Conservation (phyloP, 768 basidiomycete genomes). For the Lentinula guzmanii region DNA sequence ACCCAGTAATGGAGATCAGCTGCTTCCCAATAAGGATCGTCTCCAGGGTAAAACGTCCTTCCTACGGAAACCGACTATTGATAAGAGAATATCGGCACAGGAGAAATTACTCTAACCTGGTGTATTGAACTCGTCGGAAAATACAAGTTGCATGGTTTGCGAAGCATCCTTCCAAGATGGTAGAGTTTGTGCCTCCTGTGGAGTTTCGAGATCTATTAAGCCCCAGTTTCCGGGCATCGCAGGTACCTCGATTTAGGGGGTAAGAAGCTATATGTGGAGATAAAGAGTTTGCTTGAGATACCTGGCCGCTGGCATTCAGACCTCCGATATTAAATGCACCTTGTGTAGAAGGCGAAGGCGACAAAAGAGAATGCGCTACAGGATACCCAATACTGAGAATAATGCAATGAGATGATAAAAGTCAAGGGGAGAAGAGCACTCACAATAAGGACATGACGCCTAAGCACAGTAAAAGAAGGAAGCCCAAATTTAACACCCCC, state of each 20-base stretch:
- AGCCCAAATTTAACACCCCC: conserved; percentile 63
- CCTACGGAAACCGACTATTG: neutral
- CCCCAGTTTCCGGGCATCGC: conserved; percentile 51
- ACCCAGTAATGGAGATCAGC: conserved; percentile 79
- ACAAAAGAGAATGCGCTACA: conserved; percentile 24
- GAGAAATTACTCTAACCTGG: conserved; percentile 74
- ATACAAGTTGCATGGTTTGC: conserved; percentile 49
- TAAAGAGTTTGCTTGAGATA: neutral
- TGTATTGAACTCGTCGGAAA: conserved; percentile 77
- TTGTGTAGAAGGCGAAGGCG: conserved; percentile 19
- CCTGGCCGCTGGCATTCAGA: conserved; percentile 45
- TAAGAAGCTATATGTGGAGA: neutral
- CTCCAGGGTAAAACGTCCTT: neutral
- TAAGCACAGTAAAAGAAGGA: conserved; percentile 36
- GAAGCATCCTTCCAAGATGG: conserved; percentile 6
- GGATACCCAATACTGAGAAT: conserved; percentile 31
- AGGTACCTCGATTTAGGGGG: conserved; percentile 42
- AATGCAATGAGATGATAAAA: neutral
- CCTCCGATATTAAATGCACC: conserved; percentile 44
- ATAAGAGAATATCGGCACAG: conserved; percentile 53
- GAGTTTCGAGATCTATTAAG: conserved; percentile 77
- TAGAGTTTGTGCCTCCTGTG: conserved; percentile 39
- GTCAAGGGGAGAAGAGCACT: conserved; percentile 36
- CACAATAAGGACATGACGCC: conserved; percentile 33
- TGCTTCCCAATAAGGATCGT: conserved; percentile 71